These are phyloP conservation scores for Lachancea meyersii DNA, from an alignment of 805 yeast genomes.

Conservation along the genomic window DNA sequence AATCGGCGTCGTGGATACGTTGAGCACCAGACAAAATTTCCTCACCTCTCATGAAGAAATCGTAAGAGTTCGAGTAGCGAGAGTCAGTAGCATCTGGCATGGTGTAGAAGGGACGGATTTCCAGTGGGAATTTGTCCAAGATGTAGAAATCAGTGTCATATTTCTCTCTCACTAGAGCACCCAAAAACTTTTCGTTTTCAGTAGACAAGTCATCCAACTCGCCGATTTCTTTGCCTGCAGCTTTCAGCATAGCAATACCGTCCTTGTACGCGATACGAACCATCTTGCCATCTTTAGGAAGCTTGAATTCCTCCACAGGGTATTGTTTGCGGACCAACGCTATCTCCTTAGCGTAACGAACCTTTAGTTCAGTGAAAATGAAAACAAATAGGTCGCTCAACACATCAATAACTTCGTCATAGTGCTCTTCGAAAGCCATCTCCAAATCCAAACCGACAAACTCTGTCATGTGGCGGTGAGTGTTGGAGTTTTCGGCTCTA, in stretches of 20 bases:
- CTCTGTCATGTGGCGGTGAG: constrained; percentile 99
- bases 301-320: constrained; percentile 95
- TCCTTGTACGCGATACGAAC: constrained; percentile 83
- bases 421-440: constrained; percentile 97
- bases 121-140: constrained; percentile 96
- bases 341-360: constrained; percentile 75
- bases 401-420: constrained; percentile 75
- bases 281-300: constrained; percentile 93
- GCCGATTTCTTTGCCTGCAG: constrained; percentile 69
- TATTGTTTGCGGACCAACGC: constrained; percentile 86
- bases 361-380: constrained; percentile 78
- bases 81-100: constrained; percentile 96
- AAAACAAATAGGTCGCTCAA: constrained; percentile 73
- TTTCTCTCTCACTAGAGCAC: constrained; percentile 84
- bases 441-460: constrained; percentile 96
- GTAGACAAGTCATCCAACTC: constrained; percentile 88
- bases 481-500: constrained; percentile 98
- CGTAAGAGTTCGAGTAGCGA: constrained; percentile 93
- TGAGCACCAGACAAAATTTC: constrained; percentile 99
- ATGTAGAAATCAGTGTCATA: constrained; percentile 97
- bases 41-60: constrained; percentile 99
- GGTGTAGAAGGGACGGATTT: constrained; percentile 96
- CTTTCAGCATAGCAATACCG: constrained; percentile 81
- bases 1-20: constrained; percentile 90
- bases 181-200: constrained; percentile 90